These are phyloP conservation scores for Penicillium sp. DNA, from an alignment of 2,329 filamentous ascomycete species.

Conservation along the genomic window DNA sequence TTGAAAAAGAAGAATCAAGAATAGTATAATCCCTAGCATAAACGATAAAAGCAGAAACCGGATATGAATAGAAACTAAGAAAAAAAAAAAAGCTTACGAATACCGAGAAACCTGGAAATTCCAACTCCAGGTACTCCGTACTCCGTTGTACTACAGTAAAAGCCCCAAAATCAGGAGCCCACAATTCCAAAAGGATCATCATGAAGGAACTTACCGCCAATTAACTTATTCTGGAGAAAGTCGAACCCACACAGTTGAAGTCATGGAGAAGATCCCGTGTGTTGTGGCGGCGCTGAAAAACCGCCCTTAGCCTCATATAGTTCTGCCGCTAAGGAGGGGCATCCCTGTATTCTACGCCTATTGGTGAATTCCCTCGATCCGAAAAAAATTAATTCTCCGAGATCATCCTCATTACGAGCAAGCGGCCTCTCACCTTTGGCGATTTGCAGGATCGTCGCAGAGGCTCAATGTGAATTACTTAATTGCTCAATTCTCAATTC, in stretches of 20 bases:
- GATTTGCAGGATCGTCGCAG: neutral
- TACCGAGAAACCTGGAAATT: neutral
- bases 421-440: neutral
- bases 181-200: neutral
- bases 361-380: neutral
- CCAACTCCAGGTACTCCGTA: neutral
- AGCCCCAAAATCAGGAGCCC: neutral
- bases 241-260: neutral
- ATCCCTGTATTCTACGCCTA: neutral
- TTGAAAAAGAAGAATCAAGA: neutral
- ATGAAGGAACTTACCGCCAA: neutral
- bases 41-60: neutral
- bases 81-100: neutral
- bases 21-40: neutral
- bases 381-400: conserved; percentile 13
- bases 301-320: neutral
- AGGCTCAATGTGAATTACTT: neutral
- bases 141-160: neutral
- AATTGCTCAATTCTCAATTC: neutral
- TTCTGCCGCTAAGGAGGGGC: neutral
- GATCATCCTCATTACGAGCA: conserved; percentile 6
- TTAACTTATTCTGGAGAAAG: neutral
- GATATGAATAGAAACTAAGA: neutral
- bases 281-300: conserved; percentile 19
- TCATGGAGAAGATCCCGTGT: neutral